Percentiles rank a stretch among this genome's conserved stretches.
These are phyloP conservation scores for Cetradonia linearis DNA, from an alignment of 495 filamentous ascomycete species.

Conservation along the genomic window DNA sequence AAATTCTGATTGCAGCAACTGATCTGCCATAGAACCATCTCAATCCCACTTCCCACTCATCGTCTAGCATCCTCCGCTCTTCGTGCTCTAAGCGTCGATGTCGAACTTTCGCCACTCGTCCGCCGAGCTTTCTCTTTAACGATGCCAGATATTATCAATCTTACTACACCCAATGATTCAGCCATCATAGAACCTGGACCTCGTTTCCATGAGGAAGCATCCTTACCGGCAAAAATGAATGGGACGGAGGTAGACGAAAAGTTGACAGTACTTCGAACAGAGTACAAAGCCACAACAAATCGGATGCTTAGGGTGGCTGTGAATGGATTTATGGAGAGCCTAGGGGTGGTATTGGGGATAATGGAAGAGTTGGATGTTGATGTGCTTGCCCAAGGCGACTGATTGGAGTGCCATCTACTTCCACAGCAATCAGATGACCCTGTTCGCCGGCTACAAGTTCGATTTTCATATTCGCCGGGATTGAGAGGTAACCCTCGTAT, in stretches of 20 bases:
- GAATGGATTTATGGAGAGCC: conserved; percentile 94
- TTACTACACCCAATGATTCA: conserved; percentile 15
- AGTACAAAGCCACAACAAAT: conserved; percentile 84
- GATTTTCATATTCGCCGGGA: too few relatives aligned
- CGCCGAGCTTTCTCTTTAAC: conserved; percentile 55
- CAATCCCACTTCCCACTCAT: conserved; percentile 72
- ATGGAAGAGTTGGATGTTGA: conserved; percentile 88
- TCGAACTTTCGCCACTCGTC: conserved; percentile 78
- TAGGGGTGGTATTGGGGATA: conserved; percentile 70
- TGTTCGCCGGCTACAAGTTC: too few relatives aligned
- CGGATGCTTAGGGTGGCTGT: conserved; percentile 94
- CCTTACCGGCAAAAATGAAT: not conserved
- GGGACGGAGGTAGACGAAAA: conserved; percentile 30
- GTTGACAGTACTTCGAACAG: conserved; percentile 52
- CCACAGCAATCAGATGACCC: not conserved
- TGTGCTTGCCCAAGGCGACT: conserved; percentile 40
- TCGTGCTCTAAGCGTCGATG: conserved; percentile 70
- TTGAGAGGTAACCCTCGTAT: too few relatives aligned
- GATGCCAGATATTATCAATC: conserved; percentile 20
- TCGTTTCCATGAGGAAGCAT: conserved; percentile 10
- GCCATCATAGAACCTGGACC: not conserved
- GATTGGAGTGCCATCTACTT: not conserved
- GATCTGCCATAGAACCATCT: conserved; percentile 49
- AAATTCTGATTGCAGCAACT: not conserved
- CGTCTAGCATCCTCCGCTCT: conserved; percentile 70